Percentiles rank a stretch among this genome's conserved stretches.
phyloP scores from a whole-genome alignment of 2,329 filamentous ascomycete genomes.

The Knoxdaviesia capensis region DNA sequence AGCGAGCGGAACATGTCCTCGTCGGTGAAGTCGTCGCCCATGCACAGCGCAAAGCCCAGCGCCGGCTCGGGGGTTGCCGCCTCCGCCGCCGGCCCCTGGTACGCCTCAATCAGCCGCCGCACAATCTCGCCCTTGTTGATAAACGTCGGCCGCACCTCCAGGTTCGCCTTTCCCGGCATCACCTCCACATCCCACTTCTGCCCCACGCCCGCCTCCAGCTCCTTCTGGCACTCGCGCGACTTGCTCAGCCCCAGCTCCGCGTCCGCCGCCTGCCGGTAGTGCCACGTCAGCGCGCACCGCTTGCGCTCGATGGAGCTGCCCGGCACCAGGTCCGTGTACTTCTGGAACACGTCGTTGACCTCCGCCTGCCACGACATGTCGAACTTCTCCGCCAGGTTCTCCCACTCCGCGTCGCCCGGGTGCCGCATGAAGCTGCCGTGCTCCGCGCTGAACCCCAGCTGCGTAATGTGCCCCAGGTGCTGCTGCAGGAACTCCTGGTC shows the following conservation, averaged over 20 bases:
- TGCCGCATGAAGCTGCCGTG: conserved; percentile 89
- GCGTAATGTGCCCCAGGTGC: conserved; percentile 77
- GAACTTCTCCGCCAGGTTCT: conserved; percentile 67
- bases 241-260: conserved; percentile 68
- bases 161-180: conserved; percentile 90
- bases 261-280: conserved; percentile 70
- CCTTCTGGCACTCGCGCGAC: conserved; percentile 60
- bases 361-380: conserved; percentile 89
- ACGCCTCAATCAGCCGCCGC: conserved; percentile 59
- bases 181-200: conserved; percentile 83
- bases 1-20: conserved; percentile 91
- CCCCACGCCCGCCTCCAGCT: conserved; percentile 57
- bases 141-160: conserved; percentile 89
- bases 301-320: conserved; percentile 74
- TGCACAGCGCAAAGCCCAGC: conserved; percentile 73
- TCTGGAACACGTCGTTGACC: conserved; percentile 66
- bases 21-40: conserved; percentile 92
- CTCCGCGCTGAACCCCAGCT: conserved; percentile 87
- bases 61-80: conserved; percentile 19
- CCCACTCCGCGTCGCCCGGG: conserved; percentile 60
- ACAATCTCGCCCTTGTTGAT: conserved; percentile 97
- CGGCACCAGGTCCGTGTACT: conserved; percentile 70
- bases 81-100: conserved; percentile 30
- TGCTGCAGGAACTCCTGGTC: conserved; percentile 82
- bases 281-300: conserved; percentile 88